Conservation (phyloP, 169 alveolate genomes). For the Eimeria necatrix region DNA sequence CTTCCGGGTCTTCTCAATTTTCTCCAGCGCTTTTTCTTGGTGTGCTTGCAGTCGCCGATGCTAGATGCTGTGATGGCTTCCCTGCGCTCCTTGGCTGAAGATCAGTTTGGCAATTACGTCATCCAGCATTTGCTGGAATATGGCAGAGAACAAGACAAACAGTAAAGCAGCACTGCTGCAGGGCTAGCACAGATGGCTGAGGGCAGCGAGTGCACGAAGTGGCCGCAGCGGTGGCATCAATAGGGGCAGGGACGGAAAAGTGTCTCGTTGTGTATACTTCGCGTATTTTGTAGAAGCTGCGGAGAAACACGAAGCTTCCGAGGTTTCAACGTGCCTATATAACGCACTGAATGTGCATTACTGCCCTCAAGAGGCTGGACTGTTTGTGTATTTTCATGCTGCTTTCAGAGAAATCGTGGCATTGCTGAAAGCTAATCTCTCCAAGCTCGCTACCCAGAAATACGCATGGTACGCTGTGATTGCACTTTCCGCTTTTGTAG, state of each 20-base stretch:
- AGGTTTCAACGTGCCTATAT: no score
- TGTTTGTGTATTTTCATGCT: neutral
- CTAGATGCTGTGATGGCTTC: slow-evolving; percentile 78
- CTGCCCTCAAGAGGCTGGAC: neutral
- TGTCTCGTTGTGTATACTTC: neutral
- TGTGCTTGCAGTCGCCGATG: slow-evolving; percentile 40
- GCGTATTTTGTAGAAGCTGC: neutral
- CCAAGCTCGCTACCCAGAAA: slow-evolving; percentile 64
- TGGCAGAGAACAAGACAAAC: slow-evolving; percentile 84
- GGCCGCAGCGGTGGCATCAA: neutral
- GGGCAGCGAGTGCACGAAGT: neutral
- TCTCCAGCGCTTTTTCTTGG: neutral
- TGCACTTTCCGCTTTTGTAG: no score
- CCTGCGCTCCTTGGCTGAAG: slow-evolving; percentile 62
- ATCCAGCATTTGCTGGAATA: slow-evolving; percentile 90
- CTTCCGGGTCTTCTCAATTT: no score
- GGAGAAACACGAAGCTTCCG: neutral
- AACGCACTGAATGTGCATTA: neutral
- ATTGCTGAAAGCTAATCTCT: slow-evolving; percentile 50
- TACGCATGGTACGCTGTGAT: slow-evolving; percentile 69
- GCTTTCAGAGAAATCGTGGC: slow-evolving; percentile 69
- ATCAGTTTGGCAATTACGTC: slow-evolving; percentile 92
- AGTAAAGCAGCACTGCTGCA: slow-evolving; percentile 8
- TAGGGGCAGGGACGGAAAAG: neutral
- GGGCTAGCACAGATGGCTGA: neutral